Evolutionary conservation across 768 basidiomycete species (phyloP), one percentile per base, ranked within the genome.

Genomic region (Trametopsis cervina): DNA sequence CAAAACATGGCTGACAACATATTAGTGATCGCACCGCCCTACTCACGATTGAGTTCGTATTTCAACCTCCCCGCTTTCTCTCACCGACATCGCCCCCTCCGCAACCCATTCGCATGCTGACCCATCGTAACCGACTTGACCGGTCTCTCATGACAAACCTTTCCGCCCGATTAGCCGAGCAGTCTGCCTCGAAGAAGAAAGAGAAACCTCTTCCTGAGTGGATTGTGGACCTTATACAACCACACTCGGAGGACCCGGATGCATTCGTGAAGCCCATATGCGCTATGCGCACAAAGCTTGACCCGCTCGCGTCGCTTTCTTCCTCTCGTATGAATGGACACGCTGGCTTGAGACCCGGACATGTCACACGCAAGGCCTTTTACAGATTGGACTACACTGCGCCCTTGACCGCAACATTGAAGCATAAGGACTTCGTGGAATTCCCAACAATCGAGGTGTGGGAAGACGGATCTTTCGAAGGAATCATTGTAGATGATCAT

Each of bases 401-500:
- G 37, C 62, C 72, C 20, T 69, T 94, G 22, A 57, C 61, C 9
- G 57, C 60, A 21, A 64, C 74, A 6, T 67, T 95, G 39, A 71
- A 68, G 27, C 66, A 78, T 42, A 85, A 78, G 37, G 69, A 77
- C 23, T 91, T 92, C 63, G 74, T 86, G 25, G 92, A 95, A 63
- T 95, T 78, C 58, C 92, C 92, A 5, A 82, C 81, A 1, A 78
- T 95, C 39, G 84, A 91, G 47, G 64, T 94, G 4, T 83, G 82
- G 71, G 78, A 83, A 40, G 76, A 66, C 20, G 68, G 61, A 17
- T 66, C 80, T 24, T 92, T 89, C 63, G 65, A 63, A 6, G 83
- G 80, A 5, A 69, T 69, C 7, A 57, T 89, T n/a, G 68, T 85
- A 13, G 76, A 85, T 49, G 69, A 71, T 37, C 61, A 71, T 40